Conservation (phyloP, 2,329 filamentous ascomycete genomes). For the Monosporascus sp. region DNA sequence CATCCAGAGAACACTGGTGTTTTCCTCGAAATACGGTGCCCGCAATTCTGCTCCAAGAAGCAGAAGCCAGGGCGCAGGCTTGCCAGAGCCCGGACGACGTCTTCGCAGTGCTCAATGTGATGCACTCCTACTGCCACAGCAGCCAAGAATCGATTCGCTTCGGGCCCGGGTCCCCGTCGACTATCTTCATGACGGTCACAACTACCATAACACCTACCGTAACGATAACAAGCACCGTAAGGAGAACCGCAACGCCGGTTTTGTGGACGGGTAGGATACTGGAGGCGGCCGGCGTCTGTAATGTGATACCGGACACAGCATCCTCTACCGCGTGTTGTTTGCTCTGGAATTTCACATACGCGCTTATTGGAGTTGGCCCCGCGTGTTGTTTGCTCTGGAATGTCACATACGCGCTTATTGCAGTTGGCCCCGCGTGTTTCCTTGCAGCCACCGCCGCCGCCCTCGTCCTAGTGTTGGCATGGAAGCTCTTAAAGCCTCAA, state of each 20-base stretch:
- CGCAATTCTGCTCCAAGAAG: not conserved
- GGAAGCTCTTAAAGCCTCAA: no score
- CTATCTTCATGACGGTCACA: not conserved
- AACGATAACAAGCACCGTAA: no score
- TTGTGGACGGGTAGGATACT: not conserved
- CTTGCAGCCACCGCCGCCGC: no score
- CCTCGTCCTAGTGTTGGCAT: no score
- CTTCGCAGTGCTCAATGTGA: not conserved
- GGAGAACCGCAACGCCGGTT: not conserved
- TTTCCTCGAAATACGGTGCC: not conserved
- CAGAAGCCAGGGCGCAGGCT: not conserved
- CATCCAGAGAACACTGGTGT: not conserved
- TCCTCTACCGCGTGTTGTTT: no score
- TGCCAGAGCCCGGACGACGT: not conserved
- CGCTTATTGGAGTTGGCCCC: no score
- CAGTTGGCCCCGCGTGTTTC: no score
- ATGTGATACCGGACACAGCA: no score
- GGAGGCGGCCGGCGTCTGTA: no score
- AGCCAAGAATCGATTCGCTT: not conserved
- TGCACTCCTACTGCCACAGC: not conserved
- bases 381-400: no score
- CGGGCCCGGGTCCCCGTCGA: not conserved
- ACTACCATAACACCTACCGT: not conserved
- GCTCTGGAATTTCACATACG: no score
- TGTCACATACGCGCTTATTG: no score